Conservation (phyloP, 140 eudicot genomes). For the Artemisia princeps region DNA sequence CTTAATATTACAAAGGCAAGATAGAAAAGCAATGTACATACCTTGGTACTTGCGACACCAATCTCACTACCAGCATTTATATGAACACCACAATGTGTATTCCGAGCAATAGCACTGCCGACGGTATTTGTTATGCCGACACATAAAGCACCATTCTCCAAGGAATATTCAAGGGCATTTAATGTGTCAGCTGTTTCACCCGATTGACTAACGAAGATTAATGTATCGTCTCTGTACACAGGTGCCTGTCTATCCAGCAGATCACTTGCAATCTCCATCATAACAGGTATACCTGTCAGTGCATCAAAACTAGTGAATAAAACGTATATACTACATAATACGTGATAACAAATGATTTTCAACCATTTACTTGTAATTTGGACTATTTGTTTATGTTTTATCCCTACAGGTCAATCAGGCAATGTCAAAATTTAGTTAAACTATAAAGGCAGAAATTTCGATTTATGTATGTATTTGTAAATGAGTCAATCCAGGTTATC, state of each 20-base stretch:
- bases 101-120: slow-evolving; percentile 94
- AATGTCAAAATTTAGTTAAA: no score
- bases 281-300: slow-evolving; percentile 74
- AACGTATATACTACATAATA: neutral
- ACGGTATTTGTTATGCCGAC: slow-evolving; percentile 97
- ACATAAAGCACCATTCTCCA: slow-evolving; percentile 92
- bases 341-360: neutral
- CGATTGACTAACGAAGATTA: slow-evolving; percentile 90
- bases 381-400: no score
- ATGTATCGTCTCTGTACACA: slow-evolving; percentile 85
- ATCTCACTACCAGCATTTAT: slow-evolving; percentile 97
- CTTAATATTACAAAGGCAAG: no score
- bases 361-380: no score
- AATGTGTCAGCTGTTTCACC: slow-evolving; percentile 98
- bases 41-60: slow-evolving; percentile 99
- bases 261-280: slow-evolving; percentile 98
- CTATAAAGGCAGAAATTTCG: neutral
- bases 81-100: slow-evolving; percentile 93
- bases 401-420: no score
- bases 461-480: neutral
- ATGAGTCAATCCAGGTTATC: neutral
- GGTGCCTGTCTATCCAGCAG: slow-evolving; percentile 90
- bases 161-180: slow-evolving; percentile 80
- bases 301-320: neutral
- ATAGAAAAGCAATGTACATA: slow-evolving; percentile 8